phyloP scores from a whole-genome alignment of 345 rosid genomes.

The Rubroshorea leprosula region DNA sequence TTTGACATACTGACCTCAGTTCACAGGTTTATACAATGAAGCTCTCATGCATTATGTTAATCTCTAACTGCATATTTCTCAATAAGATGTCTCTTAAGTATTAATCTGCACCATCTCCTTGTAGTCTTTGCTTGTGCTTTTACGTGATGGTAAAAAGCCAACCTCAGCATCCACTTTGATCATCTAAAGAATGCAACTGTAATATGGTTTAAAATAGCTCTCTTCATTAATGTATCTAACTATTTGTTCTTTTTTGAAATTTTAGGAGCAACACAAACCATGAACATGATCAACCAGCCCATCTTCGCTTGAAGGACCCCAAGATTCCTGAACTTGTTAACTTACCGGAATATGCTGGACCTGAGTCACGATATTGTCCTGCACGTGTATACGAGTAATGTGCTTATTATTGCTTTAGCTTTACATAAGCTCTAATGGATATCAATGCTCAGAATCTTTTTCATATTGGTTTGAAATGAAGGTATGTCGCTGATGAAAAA shows the following conservation, averaged over 20 bases:
- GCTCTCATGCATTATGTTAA: slow-evolving; percentile 1
- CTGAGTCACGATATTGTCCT: slow-evolving; percentile 90
- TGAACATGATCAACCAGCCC: slow-evolving; percentile 89
- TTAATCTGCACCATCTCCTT: not conserved
- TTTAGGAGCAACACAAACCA: slow-evolving; percentile 96
- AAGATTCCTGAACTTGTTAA: slow-evolving; percentile 62
- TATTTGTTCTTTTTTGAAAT: slow-evolving; percentile 8
- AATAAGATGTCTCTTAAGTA: no score
- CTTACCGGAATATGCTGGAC: slow-evolving; percentile 76
- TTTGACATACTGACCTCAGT: slow-evolving; percentile 86
- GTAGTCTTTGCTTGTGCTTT: no score
- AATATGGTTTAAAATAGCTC: no score
- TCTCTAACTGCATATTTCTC: not conserved
- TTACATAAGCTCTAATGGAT: slow-evolving; percentile 7
- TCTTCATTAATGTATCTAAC: no score
- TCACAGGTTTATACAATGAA: slow-evolving; percentile 52
- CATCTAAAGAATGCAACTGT: no score
- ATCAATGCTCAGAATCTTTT: slow-evolving; percentile 2
- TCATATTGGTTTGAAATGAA: slow-evolving; percentile 23
- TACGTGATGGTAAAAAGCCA: no score
- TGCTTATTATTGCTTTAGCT: slow-evolving; percentile 8
- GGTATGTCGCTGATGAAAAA: slow-evolving; percentile 71
- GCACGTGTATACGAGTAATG: slow-evolving; percentile 94
- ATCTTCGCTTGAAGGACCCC: slow-evolving; percentile 70
- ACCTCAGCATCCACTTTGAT: no score